Evolutionary conservation across 768 basidiomycete species (phyloP).

Genomic region (Leucogyrophana mollusca): DNA sequence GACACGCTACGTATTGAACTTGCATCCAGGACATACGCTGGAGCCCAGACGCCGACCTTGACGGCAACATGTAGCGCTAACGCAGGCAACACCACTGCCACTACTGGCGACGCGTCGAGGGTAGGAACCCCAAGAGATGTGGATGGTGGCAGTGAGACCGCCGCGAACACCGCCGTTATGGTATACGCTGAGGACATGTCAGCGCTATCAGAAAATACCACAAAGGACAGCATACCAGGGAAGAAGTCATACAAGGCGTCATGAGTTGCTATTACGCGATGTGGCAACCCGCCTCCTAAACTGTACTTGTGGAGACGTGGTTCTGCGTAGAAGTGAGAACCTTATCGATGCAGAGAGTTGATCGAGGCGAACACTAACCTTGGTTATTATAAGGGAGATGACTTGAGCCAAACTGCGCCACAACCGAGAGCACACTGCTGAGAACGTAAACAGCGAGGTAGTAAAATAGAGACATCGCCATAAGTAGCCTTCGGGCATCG

Average conservation of each 20-base stretch:
- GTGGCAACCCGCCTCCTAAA: background rate
- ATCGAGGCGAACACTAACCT: too few relatives aligned
- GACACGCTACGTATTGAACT: background rate
- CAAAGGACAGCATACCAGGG: background rate
- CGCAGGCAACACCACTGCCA: background rate
- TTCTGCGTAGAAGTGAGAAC: background rate
- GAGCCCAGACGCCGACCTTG: background rate
- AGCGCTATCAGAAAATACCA: background rate
- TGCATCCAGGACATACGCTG: background rate
- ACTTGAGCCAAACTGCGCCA: background rate
- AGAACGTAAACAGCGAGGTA: background rate
- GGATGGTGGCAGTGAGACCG: background rate
- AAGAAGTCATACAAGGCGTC: conserved; percentile 1
- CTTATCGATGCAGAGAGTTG: too few relatives aligned
- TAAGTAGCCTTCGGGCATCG: background rate
- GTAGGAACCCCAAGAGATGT: background rate
- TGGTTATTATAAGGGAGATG: background rate
- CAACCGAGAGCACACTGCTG: background rate
- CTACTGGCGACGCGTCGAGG: too few relatives aligned
- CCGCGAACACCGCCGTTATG: background rate
- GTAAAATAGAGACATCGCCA: background rate
- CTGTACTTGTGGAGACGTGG: background rate
- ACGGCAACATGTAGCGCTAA: background rate
- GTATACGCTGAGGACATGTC: background rate
- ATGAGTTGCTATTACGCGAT: background rate